Evolutionary conservation across 192 early-diverging fungal genomes (phyloP).

Genomic region (Gigaspora rosea): DNA sequence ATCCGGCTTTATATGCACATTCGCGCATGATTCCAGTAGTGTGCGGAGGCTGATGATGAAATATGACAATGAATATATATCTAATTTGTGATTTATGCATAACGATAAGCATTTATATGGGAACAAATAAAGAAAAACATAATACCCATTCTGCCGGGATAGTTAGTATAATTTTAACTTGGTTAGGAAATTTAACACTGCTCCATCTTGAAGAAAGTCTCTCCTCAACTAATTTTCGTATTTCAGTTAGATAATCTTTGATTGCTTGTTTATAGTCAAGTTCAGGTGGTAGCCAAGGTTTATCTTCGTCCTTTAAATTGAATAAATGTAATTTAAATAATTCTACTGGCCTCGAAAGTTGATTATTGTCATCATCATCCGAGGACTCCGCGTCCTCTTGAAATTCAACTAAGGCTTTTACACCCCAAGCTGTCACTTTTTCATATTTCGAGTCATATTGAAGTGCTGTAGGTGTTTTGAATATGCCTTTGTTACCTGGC

Average conservation of each 20-base stretch:
- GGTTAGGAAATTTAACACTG: background rate
- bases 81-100: background rate
- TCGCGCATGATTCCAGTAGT: constrained; percentile 6
- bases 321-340: constrained; percentile 29
- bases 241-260: constrained; percentile 19
- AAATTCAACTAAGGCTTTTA: constrained; percentile 2
- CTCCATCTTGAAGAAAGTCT: background rate
- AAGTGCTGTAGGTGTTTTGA: constrained; percentile 23
- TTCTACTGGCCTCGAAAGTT: constrained; percentile 1
- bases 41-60: constrained; percentile 5
- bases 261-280: constrained; percentile 1
- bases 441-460: constrained; percentile 11
- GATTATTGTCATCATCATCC: background rate
- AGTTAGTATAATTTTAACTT: constrained; percentile 4
- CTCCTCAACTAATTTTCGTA: background rate
- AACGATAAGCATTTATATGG: no score
- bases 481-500: background rate
- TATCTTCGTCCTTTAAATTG: background rate
- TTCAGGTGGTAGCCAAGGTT: constrained; percentile 17
- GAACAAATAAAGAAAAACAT: background rate
- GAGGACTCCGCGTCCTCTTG: background rate
- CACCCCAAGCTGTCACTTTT: constrained; percentile 12
- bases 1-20: constrained; percentile 9
- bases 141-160: constrained; percentile 18
- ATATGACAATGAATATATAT: background rate